phyloP scores from a whole-genome alignment of 352 stramenopile species.

The Hyaloperonospora arabidopsidis region DNA sequence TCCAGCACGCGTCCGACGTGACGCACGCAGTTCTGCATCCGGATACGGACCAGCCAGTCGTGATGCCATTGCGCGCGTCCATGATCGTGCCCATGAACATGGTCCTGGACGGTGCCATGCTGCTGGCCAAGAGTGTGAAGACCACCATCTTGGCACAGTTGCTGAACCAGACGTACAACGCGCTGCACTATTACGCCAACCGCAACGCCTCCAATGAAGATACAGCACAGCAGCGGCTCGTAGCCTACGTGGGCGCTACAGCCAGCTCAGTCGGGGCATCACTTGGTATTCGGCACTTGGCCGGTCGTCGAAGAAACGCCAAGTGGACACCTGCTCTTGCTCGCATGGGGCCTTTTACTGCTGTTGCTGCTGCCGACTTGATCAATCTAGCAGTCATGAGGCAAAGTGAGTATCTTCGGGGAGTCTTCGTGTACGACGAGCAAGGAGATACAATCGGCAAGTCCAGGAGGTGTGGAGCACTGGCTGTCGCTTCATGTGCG shows the following conservation, averaged over 20 bases:
- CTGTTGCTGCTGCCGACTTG: slow-evolving; percentile 73
- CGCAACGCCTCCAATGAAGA: slow-evolving; percentile 82
- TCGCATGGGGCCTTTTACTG: slow-evolving; percentile 67
- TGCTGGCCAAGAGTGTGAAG: slow-evolving; percentile 55
- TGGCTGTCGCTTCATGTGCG: slow-evolving; percentile 71
- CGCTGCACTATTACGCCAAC: slow-evolving; percentile 87
- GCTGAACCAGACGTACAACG: slow-evolving; percentile 88
- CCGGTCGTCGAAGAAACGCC: slow-evolving; percentile 36
- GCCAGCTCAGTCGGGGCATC: slow-evolving; percentile 69
- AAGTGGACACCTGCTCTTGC: slow-evolving; percentile 46
- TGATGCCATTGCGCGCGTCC: slow-evolving; percentile 66
- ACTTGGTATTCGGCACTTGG: slow-evolving; percentile 54
- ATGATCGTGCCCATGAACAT: slow-evolving; percentile 87
- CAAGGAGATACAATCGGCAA: slow-evolving; percentile 69
- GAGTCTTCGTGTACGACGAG: slow-evolving; percentile 78
- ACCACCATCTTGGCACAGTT: slow-evolving; percentile 74
- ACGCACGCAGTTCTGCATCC: slow-evolving; percentile 69
- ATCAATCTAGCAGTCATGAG: slow-evolving; percentile 84
- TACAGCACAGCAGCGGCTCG: slow-evolving; percentile 53
- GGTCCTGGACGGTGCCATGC: slow-evolving; percentile 74
- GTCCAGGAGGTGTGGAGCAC: slow-evolving; percentile 58
- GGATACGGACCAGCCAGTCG: slow-evolving; percentile 55
- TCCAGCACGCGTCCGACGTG: slow-evolving; percentile 53
- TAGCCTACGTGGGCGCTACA: slow-evolving; percentile 66
- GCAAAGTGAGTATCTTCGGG: slow-evolving; percentile 75